Conservation (phyloP, 2,329 filamentous ascomycete genomes). For the Albifimbria verrucaria region DNA sequence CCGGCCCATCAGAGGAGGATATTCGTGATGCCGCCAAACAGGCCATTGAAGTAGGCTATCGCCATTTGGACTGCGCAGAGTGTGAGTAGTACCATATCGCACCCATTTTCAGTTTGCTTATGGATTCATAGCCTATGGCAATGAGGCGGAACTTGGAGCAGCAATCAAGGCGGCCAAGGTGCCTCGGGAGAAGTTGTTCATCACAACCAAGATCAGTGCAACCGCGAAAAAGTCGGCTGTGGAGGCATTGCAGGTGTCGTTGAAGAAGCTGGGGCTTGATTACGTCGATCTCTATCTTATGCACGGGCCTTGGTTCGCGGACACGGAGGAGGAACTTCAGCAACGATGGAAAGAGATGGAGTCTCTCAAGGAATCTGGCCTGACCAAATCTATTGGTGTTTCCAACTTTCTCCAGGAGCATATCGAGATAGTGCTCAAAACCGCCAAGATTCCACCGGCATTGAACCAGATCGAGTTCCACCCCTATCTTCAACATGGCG, state of each 20-base stretch:
- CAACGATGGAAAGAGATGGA: conserved; percentile 58
- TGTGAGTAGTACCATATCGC: conserved; percentile 33
- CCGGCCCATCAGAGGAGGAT: conserved; percentile 52
- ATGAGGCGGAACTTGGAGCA: conserved; percentile 66
- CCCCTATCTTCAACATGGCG: conserved; percentile 67
- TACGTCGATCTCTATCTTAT: conserved; percentile 72
- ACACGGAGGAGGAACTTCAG: conserved; percentile 51
- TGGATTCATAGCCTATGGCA: conserved; percentile 50
- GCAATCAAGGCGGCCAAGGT: conserved; percentile 67
- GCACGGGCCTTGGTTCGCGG: conserved; percentile 54
- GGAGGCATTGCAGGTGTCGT: conserved; percentile 54
- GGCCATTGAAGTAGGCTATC: conserved; percentile 67
- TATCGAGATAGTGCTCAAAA: conserved; percentile 53
- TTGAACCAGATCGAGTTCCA: conserved; percentile 83
- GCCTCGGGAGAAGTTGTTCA: conserved; percentile 64
- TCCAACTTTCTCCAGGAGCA: conserved; percentile 66
- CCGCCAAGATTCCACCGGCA: conserved; percentile 60
- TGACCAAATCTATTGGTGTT: conserved; percentile 69
- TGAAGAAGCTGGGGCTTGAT: conserved; percentile 63
- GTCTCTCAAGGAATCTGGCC: conserved; percentile 63
- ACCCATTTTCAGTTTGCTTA: conserved; percentile 1
- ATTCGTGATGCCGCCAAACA: conserved; percentile 48
- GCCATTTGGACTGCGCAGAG: conserved; percentile 73
- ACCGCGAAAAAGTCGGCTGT: conserved; percentile 35
- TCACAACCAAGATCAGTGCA: conserved; percentile 58